Evolutionary conservation across 495 filamentous ascomycete species (phyloP).

Genomic region (Hypoxylon fuscum): DNA sequence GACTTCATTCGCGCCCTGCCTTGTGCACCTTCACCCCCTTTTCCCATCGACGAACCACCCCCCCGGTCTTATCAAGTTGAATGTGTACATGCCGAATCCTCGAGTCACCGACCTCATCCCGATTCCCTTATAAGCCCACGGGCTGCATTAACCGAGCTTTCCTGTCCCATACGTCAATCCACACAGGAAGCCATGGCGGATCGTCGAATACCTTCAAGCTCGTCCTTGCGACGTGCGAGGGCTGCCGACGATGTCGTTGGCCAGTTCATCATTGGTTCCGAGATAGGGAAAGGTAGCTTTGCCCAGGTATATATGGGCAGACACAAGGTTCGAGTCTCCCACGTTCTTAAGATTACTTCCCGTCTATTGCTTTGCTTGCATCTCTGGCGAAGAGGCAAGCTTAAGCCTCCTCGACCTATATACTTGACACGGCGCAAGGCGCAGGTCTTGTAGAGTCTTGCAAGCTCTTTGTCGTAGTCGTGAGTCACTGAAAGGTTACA

Average conservation of each 20-base stretch:
- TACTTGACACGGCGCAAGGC: neutral
- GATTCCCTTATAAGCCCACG: conserved; percentile 55
- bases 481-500: conserved; percentile 21
- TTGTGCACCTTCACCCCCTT: conserved; percentile 32
- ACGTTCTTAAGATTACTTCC: conserved; percentile 1
- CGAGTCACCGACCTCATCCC: conserved; percentile 51
- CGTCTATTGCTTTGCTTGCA: conserved; percentile 17
- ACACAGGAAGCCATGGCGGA: conserved; percentile 60
- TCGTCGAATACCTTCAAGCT: conserved; percentile 42
- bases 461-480: neutral
- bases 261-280: conserved; percentile 76
- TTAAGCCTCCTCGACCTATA: neutral
- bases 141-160: conserved; percentile 51
- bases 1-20: conserved; percentile 32
- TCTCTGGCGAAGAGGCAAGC: conserved; percentile 4
- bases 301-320: conserved; percentile 89
- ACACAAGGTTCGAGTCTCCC: conserved; percentile 72
- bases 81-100: conserved; percentile 59
- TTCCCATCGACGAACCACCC: conserved; percentile 27
- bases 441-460: neutral
- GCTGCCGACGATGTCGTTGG: conserved; percentile 74
- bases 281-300: conserved; percentile 96
- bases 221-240: conserved; percentile 49
- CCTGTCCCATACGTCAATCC: conserved; percentile 54
- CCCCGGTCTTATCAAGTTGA: conserved; percentile 21